Conservation (phyloP, 2,329 filamentous ascomycete species). For the Cladosporium cucumerinum region DNA sequence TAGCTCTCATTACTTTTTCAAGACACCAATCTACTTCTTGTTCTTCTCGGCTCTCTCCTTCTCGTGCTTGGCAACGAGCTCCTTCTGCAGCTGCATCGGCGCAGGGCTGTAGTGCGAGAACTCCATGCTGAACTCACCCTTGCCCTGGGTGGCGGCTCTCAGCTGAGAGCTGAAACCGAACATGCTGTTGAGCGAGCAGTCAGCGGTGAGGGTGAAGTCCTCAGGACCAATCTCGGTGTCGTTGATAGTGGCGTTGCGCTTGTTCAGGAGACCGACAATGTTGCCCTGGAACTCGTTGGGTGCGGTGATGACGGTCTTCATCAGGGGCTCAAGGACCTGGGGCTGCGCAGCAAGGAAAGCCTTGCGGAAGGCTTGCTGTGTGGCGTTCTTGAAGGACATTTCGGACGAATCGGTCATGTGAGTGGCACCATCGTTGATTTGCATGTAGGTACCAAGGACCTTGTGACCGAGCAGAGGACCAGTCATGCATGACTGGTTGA, state of each 20-base stretch:
- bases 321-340: conserved; percentile 86
- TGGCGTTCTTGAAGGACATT: conserved; percentile 90
- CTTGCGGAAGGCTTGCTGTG: conserved; percentile 94
- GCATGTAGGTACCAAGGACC: conserved; percentile 85
- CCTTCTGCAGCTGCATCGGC: conserved; percentile 82
- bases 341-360: conserved; percentile 79
- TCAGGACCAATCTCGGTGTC: conserved; percentile 92
- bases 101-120: conserved; percentile 93
- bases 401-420: conserved; percentile 98
- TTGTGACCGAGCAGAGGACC: conserved; percentile 90
- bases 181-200: conserved; percentile 95
- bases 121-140: conserved; percentile 98
- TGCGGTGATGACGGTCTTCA: conserved; percentile 97
- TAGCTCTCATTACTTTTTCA: not conserved
- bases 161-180: conserved; percentile 94
- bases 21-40: conserved; percentile 50
- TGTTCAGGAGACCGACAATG: conserved; percentile 92
- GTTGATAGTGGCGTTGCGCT: conserved; percentile 89
- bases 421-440: conserved; percentile 92
- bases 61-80: conserved; percentile 64
- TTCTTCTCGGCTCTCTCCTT: conserved; percentile 64
- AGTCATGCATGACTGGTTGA: conserved; percentile 75
- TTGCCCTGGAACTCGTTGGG: conserved; percentile 97
- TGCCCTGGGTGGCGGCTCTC: conserved; percentile 90
- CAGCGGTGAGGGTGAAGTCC: conserved; percentile 87